Evolutionary conservation across 192 early-diverging fungal species (phyloP).

Genomic region (Umbelopsis ramanniana): DNA sequence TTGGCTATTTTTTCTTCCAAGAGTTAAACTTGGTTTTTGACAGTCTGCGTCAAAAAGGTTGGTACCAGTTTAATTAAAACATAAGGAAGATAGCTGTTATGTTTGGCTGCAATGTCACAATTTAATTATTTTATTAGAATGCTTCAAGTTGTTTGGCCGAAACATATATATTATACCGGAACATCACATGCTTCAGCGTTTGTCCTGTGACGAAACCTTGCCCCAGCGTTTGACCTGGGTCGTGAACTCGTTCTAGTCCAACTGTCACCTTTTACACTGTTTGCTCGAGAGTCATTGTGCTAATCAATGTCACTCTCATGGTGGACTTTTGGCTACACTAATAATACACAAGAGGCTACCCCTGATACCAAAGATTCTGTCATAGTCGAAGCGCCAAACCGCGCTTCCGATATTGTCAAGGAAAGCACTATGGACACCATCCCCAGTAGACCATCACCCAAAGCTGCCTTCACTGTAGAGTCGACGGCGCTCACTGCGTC

Average conservation of each 20-base stretch:
- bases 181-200: slow-evolving; percentile 11
- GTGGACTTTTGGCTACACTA: slow-evolving; percentile 1
- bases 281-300: not conserved
- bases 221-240: slow-evolving; percentile 18
- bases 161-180: not conserved
- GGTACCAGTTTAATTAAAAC: not conserved
- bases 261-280: not conserved
- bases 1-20: not conserved
- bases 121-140: not conserved
- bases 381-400: not conserved
- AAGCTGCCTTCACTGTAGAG: slow-evolving; percentile 11
- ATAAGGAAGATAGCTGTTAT: not conserved
- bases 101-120: not conserved
- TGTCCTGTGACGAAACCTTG: slow-evolving; percentile 10
- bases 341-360: not conserved
- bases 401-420: not conserved
- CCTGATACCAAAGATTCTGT: not conserved
- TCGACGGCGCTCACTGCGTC: not conserved
- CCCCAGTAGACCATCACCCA: not conserved
- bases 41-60: not conserved
- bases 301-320: slow-evolving; percentile 14
- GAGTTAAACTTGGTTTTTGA: not conserved
- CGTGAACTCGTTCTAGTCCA: not conserved
- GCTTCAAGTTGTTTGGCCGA: not conserved
- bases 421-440: not conserved